A percentile compares a stretch with the other conserved stretches of the same genome.
These are phyloP conservation scores for Xerocomellus amylosporus DNA, from an alignment of 768 basidiomycete genomes.

Conservation along the genomic window DNA sequence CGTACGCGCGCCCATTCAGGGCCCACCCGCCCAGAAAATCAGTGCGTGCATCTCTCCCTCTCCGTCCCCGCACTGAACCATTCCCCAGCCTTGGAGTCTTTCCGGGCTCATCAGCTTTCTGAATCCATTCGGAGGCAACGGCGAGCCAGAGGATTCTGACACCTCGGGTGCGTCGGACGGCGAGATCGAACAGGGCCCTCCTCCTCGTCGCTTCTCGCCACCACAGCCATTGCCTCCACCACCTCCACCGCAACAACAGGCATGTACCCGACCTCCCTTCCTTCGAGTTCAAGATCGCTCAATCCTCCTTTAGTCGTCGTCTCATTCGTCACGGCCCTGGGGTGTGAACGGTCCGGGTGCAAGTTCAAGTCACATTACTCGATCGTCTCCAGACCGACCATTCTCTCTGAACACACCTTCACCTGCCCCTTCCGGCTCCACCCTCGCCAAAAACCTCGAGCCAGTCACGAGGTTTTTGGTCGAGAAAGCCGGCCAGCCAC, in stretches of 20 bases:
- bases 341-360: slow-evolving; percentile 15
- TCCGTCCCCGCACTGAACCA: slow-evolving; percentile 14
- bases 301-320: slow-evolving; percentile 25
- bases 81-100: slow-evolving; percentile 47
- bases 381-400: slow-evolving; percentile 12
- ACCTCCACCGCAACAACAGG: slow-evolving; percentile 25
- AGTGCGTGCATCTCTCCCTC: slow-evolving; percentile 30
- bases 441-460: slow-evolving; percentile 45
- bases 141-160: slow-evolving; percentile 24
- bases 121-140: slow-evolving; percentile 41
- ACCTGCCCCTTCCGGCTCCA: slow-evolving; percentile 14
- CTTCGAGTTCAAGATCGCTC: slow-evolving; percentile 21
- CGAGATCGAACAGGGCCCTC: slow-evolving; percentile 29
- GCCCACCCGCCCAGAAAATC: slow-evolving; percentile 43
- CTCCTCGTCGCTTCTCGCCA: slow-evolving; percentile 25
- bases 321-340: slow-evolving; percentile 16
- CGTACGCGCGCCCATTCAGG: slow-evolving; percentile 48
- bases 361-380: slow-evolving; percentile 9
- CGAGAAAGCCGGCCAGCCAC: slow-evolving; percentile 44
- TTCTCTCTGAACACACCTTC: slow-evolving; percentile 21
- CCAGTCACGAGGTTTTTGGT: slow-evolving; percentile 48
- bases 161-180: slow-evolving; percentile 19
- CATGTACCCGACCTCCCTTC: slow-evolving; percentile 22
- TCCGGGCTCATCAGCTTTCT: slow-evolving; percentile 48
- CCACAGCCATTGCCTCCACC: slow-evolving; percentile 22